Percentiles rank a stretch among this genome's conserved stretches.
phyloP scores from a whole-genome alignment of 306 rosid genomes.

The Notholithocarpus densiflorus region DNA sequence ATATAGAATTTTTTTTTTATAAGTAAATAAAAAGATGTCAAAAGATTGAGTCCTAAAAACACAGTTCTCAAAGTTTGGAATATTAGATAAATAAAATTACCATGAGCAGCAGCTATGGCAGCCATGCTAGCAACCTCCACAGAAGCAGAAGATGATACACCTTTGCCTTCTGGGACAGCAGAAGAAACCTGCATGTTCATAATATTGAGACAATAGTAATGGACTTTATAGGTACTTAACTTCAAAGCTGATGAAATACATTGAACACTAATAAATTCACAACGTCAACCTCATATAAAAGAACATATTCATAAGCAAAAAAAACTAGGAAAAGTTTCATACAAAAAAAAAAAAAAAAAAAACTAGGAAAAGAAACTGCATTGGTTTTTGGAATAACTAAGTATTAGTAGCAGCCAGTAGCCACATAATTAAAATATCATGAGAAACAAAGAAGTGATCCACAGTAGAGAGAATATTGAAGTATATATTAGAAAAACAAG shows the following conservation, averaged over 20 bases:
- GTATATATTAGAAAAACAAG: neutral
- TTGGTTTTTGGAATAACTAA: neutral
- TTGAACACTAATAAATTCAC: neutral
- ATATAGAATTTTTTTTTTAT: no score
- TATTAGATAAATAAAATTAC: conserved; percentile 32
- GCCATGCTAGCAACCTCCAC: conserved; percentile 95
- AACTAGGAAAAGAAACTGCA: neutral
- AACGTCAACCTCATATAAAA: neutral
- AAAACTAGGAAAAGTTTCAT: no score
- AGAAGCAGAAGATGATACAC: conserved; percentile 98
- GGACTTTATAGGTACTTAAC: no score
- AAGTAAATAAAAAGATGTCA: neutral
- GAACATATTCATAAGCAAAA: neutral
- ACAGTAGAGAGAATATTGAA: neutral
- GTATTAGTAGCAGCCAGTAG: neutral
- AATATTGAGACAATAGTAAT: neutral
- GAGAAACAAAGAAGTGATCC: neutral
- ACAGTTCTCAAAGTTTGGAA: neutral
- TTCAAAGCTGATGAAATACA: neutral
- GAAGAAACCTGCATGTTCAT: conserved; percentile 68
- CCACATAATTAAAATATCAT: neutral
- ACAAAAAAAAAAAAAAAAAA: neutral
- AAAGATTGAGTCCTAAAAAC: neutral
- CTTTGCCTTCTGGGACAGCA: conserved; percentile 98
- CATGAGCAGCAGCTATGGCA: conserved; percentile 90